phyloP scores from a whole-genome alignment of 2,329 filamentous ascomycete genomes.

The Tolypocladium pustulatum region DNA sequence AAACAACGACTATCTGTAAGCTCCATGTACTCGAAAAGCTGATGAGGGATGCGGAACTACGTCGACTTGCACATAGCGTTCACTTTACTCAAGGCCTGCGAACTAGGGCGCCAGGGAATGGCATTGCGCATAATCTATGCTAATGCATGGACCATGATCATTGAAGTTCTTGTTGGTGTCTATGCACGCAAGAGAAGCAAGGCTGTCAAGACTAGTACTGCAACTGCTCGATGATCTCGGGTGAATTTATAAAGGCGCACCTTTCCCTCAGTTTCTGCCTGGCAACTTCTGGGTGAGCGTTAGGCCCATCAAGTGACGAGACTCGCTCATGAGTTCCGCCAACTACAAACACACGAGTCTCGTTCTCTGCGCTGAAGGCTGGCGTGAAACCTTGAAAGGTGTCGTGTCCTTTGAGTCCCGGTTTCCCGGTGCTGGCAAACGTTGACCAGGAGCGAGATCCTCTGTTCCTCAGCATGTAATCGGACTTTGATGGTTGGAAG shows the following conservation, averaged over 20 bases:
- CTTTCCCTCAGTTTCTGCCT: conserved; percentile 33
- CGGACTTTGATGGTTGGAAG: conserved; percentile 24
- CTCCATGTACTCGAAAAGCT: too few species aligned
- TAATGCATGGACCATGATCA: too few species aligned
- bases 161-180: too few species aligned
- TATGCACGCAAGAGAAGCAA: too few species aligned
- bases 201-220: too few species aligned
- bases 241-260: conserved; percentile 34
- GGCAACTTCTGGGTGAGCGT: conserved; percentile 21
- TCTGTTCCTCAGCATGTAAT: conserved; percentile 27
- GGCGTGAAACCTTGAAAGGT: conserved; percentile 30
- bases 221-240: conserved; percentile 30
- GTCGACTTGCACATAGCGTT: too few species aligned
- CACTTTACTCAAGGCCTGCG: too few species aligned
- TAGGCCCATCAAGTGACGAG: conserved; percentile 24
- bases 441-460: conserved; percentile 36
- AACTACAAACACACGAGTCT: conserved; percentile 27
- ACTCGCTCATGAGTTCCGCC: conserved; percentile 33
- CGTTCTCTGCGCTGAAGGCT: conserved; percentile 18
- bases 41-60: too few species aligned
- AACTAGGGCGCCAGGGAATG: too few species aligned
- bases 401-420: conserved; percentile 16
- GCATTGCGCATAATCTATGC: too few species aligned
- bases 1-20: too few species aligned
- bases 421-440: conserved; percentile 29